A percentile compares a stretch with the other conserved stretches of the same genome.
These are phyloP conservation scores for Boletus eberwhitei DNA, from an alignment of 768 basidiomycete species.

Conservation along the genomic window DNA sequence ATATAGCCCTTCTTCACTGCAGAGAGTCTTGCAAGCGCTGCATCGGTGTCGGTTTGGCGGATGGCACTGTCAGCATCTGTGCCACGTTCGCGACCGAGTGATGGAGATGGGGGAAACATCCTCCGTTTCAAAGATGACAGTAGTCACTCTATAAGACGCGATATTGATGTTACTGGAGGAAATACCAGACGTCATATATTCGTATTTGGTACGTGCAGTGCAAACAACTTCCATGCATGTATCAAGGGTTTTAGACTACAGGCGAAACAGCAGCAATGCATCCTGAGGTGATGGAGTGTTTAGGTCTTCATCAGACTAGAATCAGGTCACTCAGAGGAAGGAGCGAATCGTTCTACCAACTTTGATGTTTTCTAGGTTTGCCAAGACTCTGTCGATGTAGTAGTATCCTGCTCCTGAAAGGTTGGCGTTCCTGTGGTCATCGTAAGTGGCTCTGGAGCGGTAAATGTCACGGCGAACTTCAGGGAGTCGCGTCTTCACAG, in stretches of 20 bases:
- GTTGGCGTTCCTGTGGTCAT: too few species aligned
- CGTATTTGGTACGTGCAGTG: neutral
- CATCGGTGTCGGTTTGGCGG: slow-evolving; percentile 80
- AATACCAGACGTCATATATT: neutral
- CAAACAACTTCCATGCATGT: neutral
- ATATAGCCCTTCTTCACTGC: slow-evolving; percentile 81
- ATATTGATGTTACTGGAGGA: too few species aligned
- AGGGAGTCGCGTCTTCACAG: too few species aligned
- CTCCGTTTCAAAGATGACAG: neutral
- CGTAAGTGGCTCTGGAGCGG: too few species aligned
- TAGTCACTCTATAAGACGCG: too few species aligned
- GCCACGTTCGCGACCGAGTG: slow-evolving; percentile 15
- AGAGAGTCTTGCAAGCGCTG: slow-evolving; percentile 80
- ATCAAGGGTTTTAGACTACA: neutral
- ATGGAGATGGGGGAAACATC: slow-evolving; percentile 14
- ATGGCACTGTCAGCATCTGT: slow-evolving; percentile 57
- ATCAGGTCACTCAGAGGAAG: too few species aligned
- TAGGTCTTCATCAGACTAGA: too few species aligned
- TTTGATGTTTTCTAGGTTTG: neutral
- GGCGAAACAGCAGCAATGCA: neutral
- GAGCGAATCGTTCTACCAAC: too few species aligned
- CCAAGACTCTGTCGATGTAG: neutral
- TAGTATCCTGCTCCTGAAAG: neutral
- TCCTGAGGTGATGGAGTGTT: too few species aligned
- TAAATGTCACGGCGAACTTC: too few species aligned